A percentile compares a stretch with the other conserved stretches of the same genome.
These are phyloP conservation scores for Sphagnum tenellum DNA, from an alignment of 225 moss, liverwort and hornwort species.

Conservation along the genomic window DNA sequence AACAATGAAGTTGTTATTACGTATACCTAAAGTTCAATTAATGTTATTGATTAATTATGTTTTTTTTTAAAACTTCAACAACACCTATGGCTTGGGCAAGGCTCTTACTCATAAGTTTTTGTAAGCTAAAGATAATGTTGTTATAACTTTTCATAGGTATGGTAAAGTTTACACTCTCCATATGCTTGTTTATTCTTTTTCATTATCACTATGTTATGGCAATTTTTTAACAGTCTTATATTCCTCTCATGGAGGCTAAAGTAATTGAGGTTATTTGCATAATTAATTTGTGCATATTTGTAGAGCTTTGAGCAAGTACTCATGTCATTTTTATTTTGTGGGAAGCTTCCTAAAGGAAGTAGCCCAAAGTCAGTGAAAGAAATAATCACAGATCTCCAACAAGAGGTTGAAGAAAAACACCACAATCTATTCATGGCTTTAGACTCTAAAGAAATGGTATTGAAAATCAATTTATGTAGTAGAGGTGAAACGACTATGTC, in stretches of 20 bases:
- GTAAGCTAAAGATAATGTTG: constrained; percentile 82
- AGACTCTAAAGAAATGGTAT: constrained; percentile 42
- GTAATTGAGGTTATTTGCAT: background rate
- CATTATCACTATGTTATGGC: no score
- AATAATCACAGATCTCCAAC: constrained; percentile 70
- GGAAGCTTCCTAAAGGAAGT: constrained; percentile 7
- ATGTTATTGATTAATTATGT: background rate
- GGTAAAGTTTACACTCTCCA: background rate
- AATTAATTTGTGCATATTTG: background rate
- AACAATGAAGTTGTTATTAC: no score
- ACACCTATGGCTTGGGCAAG: constrained; percentile 87
- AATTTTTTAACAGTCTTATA: no score
- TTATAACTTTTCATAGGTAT: constrained; percentile 75
- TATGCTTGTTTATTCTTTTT: no score
- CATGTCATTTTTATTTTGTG: background rate
- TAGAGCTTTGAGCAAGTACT: background rate
- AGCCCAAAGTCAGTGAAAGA: constrained; percentile 50
- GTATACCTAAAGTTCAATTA: no score
- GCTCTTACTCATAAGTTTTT: constrained; percentile 92
- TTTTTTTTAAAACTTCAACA: constrained; percentile 14
- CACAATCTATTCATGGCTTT: constrained; percentile 37
- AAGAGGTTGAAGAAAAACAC: constrained; percentile 54
- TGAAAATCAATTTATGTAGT: constrained; percentile 34
- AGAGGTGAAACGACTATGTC: constrained; percentile 53
- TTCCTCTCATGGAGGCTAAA: no score